Evolutionary conservation across 345 rosid species (phyloP), one percentile per base, ranked within the genome.

Genomic region (Microcos paniculata): DNA sequence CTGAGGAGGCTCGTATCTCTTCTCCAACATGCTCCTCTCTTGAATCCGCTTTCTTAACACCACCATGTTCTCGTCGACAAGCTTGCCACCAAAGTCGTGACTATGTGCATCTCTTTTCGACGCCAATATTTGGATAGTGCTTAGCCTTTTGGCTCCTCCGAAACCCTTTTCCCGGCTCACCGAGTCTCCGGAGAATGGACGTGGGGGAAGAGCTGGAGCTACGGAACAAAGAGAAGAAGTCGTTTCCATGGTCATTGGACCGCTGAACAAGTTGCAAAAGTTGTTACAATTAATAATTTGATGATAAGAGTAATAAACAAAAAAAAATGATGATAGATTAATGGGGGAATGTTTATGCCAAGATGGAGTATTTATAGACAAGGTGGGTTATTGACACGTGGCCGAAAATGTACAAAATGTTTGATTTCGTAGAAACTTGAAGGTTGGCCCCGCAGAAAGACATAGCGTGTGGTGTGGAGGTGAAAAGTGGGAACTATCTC

Each of bases 11-110:
- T 90, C 89, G 66, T 88, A 83, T 71, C 81, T 88, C 76, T 85
- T 76, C 86, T 92, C 97, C 23, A 56, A 72, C 91, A 79, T 81
- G 84, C 82, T 85, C 87, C 81, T 86, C 82, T 87, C 92, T 23
- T 80, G 91, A 48, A 90, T 87, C 1, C 92, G 81, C 76, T 76
- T 85, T 67, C 94, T 78, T 0, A 88, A 79, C n/a, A 88, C 88
- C 28, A 88, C 35, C 76, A 73, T 73, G 58, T 49, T 73, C 45
- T 46, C 76, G n/a, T 73, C 76, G 9, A 73, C 76, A 30, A 61
- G 58, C n/a, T 46, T 61, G 7, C 76, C 76, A 23, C 61, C 69
- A 45, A 42, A 73, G 16, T 61, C 8, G 30, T 43, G 56, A 73
- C 51, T 26, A 15, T 57, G 8, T 3, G 49, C 16, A 2, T 43